phyloP scores from a whole-genome alignment of 1,139 yeast species.

The Meyerozyma guilliermondii region DNA sequence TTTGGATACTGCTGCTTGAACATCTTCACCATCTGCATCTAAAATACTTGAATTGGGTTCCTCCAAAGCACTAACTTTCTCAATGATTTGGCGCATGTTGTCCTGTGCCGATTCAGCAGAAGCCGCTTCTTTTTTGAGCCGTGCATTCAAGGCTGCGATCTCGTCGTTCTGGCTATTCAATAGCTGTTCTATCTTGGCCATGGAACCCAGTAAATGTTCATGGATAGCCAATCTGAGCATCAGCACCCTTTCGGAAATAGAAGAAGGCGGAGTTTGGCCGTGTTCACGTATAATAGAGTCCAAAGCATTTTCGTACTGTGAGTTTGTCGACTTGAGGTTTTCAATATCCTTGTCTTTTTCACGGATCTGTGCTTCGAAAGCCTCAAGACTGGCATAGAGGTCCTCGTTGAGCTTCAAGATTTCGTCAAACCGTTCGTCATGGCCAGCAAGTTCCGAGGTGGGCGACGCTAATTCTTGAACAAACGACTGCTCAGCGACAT shows the following conservation, averaged over 20 bases:
- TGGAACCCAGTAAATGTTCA: background rate
- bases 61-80: background rate
- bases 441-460: conserved; percentile 5
- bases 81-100: background rate
- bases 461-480: conserved; percentile 10
- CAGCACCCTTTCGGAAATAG: background rate
- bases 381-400: conserved; percentile 31
- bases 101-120: background rate
- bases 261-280: background rate
- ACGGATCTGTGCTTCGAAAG: conserved; percentile 25
- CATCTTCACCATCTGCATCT: background rate
- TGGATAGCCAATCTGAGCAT: background rate
- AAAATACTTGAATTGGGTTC: background rate
- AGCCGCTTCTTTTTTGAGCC: background rate
- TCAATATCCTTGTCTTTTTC: conserved; percentile 20
- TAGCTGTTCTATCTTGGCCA: background rate
- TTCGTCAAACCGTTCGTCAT: conserved; percentile 29
- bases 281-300: background rate
- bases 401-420: conserved; percentile 34
- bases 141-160: background rate
- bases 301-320: background rate
- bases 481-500: conserved; percentile 6
- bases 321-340: background rate
- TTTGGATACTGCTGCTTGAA: background rate
- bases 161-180: background rate